Conservation (phyloP, 192 early-diverging fungal genomes). For the Bifiguratus adelaidae region DNA sequence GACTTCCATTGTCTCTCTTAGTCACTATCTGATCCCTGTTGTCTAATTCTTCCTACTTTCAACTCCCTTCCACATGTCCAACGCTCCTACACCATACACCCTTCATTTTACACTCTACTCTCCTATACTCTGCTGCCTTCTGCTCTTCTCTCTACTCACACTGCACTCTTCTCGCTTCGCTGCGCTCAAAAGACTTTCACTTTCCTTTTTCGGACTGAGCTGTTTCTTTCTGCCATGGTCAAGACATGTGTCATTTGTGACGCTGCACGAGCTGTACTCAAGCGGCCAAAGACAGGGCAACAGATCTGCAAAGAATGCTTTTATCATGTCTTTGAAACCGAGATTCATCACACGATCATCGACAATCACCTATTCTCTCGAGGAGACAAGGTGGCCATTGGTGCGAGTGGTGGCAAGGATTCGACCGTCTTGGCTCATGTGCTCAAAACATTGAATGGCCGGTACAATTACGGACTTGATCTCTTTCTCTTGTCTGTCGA, state of each 20-base stretch:
- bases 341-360: slow-evolving; percentile 87
- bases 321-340: slow-evolving; percentile 85
- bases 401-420: slow-evolving; percentile 90
- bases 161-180: too few species aligned
- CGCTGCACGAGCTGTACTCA: slow-evolving; percentile 64
- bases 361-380: slow-evolving; percentile 70
- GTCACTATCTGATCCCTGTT: too few species aligned
- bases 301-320: slow-evolving; percentile 88
- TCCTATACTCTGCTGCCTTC: too few species aligned
- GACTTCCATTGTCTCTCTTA: too few species aligned
- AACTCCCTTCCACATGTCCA: too few species aligned
- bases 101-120: too few species aligned
- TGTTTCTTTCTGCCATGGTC: slow-evolving; percentile 31
- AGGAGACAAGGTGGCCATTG: slow-evolving; percentile 90
- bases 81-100: too few species aligned
- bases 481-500: slow-evolving; percentile 90
- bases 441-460: slow-evolving; percentile 86
- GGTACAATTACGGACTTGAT: slow-evolving; percentile 85
- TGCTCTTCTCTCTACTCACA: too few species aligned
- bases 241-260: slow-evolving; percentile 64
- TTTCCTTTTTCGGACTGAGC: too few species aligned
- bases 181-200: too few species aligned
- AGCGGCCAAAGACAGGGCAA: slow-evolving; percentile 87
- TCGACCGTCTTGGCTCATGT: slow-evolving; percentile 95
- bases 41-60: too few species aligned